Evolutionary conservation across 75 land plant genomes (phyloP).

Genomic region (Chamaecyparis obtusa): DNA sequence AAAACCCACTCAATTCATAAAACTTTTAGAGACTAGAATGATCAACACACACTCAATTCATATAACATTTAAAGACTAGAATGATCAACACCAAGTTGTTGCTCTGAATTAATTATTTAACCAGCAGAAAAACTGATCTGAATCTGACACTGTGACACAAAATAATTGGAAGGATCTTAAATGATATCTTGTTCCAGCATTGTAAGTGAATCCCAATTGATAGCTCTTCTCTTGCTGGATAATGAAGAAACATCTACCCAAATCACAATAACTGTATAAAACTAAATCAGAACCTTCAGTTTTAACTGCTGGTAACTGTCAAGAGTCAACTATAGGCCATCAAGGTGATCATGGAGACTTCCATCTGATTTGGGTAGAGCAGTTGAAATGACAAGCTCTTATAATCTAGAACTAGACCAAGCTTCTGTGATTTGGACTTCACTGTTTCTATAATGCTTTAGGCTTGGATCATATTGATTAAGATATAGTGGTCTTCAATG

Average conservation of each 20-base stretch:
- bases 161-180: not conserved
- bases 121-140: not conserved
- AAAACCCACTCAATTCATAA: no score
- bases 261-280: not conserved
- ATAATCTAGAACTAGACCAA: no score
- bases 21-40: no score
- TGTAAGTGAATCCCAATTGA: no score
- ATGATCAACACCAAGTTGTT: not conserved
- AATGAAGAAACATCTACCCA: not conserved
- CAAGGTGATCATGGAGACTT: not conserved
- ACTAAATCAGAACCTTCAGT: not conserved
- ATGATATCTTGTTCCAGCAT: not conserved
- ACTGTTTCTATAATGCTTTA: not conserved
- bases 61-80: no score
- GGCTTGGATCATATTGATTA: no score
- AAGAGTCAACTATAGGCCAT: not conserved
- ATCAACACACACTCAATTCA: no score
- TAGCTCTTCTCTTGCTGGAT: no score
- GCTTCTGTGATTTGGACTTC: not conserved
- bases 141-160: not conserved
- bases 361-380: not conserved
- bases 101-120: no score
- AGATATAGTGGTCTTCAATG: no score
- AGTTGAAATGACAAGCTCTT: not conserved
- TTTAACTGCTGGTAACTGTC: not conserved